Evolutionary conservation across 768 basidiomycete species (phyloP), one percentile per base, ranked within the genome.

Genomic region (Brasilioporus rufonigricans): DNA sequence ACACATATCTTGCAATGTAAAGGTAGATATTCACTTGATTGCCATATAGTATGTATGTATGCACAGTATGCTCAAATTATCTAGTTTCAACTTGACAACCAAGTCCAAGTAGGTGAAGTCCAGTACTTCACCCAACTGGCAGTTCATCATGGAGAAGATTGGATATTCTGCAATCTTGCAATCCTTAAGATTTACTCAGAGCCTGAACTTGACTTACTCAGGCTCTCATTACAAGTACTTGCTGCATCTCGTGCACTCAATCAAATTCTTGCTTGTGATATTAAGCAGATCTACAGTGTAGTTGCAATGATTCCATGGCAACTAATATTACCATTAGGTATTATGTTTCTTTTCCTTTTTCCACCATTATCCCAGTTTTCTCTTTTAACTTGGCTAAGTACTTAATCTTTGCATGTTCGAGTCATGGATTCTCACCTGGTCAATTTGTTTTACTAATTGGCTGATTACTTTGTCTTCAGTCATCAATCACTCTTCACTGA

Each of bases 241-340:
- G 58, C 53, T 12, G 36, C 60, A 3, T 66, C 61, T 14, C n/a
- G 31, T 2, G 56, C 63, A 24, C 56, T 55, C 1, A 12, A 43
- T 16, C 6, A 43, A 4, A n/a, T 43, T 14, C 4, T 26, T 24
- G 7, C 26, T 13, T 43, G 61, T 5, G 49, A 64, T 14, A 12
- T 61, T 5, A 44, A 44, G 13, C 72, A 16, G 64, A n/a, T n/a
- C n/a, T n/a, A n/a, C n/a, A n/a, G n/a, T n/a, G n/a, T n/a, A n/a
- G n/a, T n/a, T n/a, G n/a, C 63, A 11, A 66, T 73, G 66, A 52
- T 67, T 0, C 68, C 65, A 0, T 52, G 56, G 14, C 23, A 0
- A 14, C 11, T 50, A 0, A 61, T 56, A 0, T 44, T 58, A 11
- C 44, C 43, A 26, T 33, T 26, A 13, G n/a, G n/a, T n/a, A n/a